Base-by-base conservation (phyloP, 306 rosid genomes). In the Arachis stenosperma region DNA sequence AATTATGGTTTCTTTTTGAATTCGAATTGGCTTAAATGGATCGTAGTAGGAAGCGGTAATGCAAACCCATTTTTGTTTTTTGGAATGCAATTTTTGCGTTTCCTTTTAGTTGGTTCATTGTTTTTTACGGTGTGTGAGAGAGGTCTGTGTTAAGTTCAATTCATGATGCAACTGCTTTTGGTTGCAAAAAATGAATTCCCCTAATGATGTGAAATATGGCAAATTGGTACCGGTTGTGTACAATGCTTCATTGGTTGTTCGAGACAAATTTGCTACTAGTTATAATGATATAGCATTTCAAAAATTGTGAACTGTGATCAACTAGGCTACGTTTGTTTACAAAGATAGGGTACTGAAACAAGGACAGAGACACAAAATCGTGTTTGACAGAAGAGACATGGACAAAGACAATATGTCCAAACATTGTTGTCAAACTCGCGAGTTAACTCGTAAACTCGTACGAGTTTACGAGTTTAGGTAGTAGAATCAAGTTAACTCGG, bases 21-120 rank as follows among this genome's bases (percentile, higher is more conserved):
- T 53, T 75, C 51, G 3, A 8, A 61, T 33, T 68, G 54, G 63
- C 74, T 81, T 77, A 89, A 97, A 30, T 22, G 96, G 86, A 69
- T 85, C 76, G 57, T 51, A 84, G 0, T 89, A 78, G 40, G 92
- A 69, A 22, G 88, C 84, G 52, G 81, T 81, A 51, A 65, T 88
- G 86, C 96, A 82, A 69, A 88, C 97, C 6, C 78, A 87, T 57
- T 63, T 30, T 77, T 27, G n/a, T 5, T 52, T 30, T 47, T 75
- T 22, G 27, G 56, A 12, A 15, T 44, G 52, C 41, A 13, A n/a
- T 1, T 52, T 75, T 58, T 58, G 41, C 56, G 2, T 37, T 71
- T 70, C 65, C 44, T 29, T 11, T 44, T 64, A 55, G 17, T 42
- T 68, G 63, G 51, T 74, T 60, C 10, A 40, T 52, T 17, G 71